These are phyloP conservation scores for Cryptomeria japonica DNA, from an alignment of 75 land plant genomes.

Conservation along the genomic window DNA sequence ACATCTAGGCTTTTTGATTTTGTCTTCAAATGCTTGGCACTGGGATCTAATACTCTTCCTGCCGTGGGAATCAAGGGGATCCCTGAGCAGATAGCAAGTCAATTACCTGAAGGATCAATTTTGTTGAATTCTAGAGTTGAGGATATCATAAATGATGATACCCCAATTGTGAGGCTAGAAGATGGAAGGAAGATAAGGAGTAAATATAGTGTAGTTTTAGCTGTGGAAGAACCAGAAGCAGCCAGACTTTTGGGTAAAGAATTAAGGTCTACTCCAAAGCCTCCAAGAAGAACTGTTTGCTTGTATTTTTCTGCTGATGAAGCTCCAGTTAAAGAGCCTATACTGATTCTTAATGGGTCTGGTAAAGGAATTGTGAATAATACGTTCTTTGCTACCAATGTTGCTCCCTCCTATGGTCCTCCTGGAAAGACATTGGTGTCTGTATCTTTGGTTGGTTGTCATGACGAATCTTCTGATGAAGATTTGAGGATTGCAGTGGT, in stretches of 20 bases:
- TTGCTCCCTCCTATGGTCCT: conserved; percentile 75
- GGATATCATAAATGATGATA: conserved; percentile 24
- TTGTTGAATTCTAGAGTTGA: conserved; percentile 50
- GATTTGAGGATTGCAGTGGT: conserved; percentile 58
- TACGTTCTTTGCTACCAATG: conserved; percentile 87
- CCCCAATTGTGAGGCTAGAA: conserved; percentile 34
- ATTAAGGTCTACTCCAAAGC: conserved; percentile 18
- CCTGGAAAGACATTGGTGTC: conserved; percentile 78
- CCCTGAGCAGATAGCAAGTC: conserved; percentile 67
- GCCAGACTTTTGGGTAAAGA: conserved; percentile 30
- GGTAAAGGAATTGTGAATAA: conserved; percentile 82
- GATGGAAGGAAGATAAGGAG: conserved; percentile 41
- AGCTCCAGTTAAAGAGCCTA: conserved; percentile 66
- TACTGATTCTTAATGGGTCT: conserved; percentile 84
- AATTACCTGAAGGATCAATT: conserved; percentile 56
- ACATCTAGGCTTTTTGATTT: conserved; percentile 84
- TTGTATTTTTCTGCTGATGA: conserved; percentile 72
- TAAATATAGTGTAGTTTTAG: conserved; percentile 68
- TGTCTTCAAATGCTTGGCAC: conserved; percentile 84
- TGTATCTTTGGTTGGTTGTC: conserved; percentile 70
- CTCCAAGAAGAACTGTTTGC: conserved; percentile 77
- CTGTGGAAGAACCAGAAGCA: conserved; percentile 73
- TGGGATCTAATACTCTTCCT: conserved; percentile 86
- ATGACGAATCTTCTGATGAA: conserved; percentile 44
- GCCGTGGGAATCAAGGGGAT: conserved; percentile 76